Conservation (phyloP, 495 filamentous ascomycete species). For the Immersiella caudata region DNA sequence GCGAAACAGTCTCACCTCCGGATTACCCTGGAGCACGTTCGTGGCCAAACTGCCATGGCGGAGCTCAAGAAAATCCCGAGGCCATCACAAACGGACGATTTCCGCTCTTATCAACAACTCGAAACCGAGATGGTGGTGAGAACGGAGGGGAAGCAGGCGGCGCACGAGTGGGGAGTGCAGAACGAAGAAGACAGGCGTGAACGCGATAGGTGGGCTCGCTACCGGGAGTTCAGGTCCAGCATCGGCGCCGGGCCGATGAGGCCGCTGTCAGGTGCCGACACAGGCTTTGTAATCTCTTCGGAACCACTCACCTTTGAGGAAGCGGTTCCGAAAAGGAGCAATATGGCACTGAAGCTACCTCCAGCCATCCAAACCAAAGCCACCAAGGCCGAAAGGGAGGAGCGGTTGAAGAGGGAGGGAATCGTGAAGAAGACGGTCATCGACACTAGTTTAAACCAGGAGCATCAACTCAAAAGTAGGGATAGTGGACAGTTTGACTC, state of each 20-base stretch:
- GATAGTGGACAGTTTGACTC: neutral
- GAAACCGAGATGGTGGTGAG: conserved; percentile 37
- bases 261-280: neutral
- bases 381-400: neutral
- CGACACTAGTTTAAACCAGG: conserved; percentile 4
- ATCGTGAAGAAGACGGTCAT: conserved; percentile 2
- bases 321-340: neutral
- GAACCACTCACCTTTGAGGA: neutral
- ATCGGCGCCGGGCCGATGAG: neutral
- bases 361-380: conserved; percentile 6
- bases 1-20: conserved; percentile 30
- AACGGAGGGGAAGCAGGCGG: conserved; percentile 7
- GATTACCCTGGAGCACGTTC: conserved; percentile 39
- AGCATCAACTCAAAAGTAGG: neutral
- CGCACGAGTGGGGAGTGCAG: conserved; percentile 15
- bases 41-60: conserved; percentile 35
- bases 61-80: conserved; percentile 40
- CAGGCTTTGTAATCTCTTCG: neutral
- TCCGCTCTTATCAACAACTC: conserved; percentile 44
- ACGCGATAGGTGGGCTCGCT: conserved; percentile 17
- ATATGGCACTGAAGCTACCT: conserved; percentile 5
- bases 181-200: conserved; percentile 17
- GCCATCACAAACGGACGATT: conserved; percentile 54
- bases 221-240: conserved; percentile 20
- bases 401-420: neutral